These are phyloP conservation scores for Debaryomyces sp. DNA, from an alignment of 1,139 yeast genomes.

Conservation along the genomic window DNA sequence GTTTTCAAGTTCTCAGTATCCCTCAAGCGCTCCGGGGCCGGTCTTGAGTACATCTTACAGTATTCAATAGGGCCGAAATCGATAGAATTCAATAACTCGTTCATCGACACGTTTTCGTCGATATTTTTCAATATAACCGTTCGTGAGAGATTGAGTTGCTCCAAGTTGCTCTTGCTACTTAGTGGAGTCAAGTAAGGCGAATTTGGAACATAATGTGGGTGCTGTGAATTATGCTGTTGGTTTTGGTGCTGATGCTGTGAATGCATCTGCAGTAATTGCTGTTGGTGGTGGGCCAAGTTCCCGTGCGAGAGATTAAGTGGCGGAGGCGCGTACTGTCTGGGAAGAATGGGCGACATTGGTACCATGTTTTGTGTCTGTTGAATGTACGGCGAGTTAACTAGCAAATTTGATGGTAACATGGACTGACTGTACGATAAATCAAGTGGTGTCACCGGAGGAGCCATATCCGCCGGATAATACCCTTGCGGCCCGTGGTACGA, in stretches of 20 bases:
- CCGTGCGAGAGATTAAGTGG: constrained; percentile 6
- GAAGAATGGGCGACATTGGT: constrained; percentile 16
- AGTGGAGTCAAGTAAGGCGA: constrained; percentile 24
- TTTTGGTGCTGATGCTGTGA: constrained; percentile 7
- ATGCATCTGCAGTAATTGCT: constrained; percentile 8
- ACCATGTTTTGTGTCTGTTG: constrained; percentile 19
- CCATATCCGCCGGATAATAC: constrained; percentile 5
- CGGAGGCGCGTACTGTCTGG: constrained; percentile 11
- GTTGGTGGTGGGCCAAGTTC: constrained; percentile 3
- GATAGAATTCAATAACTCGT: constrained; percentile 35
- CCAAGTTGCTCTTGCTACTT: constrained; percentile 24
- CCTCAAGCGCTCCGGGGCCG: constrained; percentile 28
- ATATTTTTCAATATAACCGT: constrained; percentile 41
- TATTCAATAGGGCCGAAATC: constrained; percentile 50
- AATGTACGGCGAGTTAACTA: constrained; percentile 68
- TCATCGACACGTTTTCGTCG: constrained; percentile 27
- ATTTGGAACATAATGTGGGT: constrained; percentile 17
- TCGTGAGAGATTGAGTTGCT: constrained; percentile 40
- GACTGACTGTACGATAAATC: constrained; percentile 62
- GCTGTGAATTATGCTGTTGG: constrained; percentile 9
- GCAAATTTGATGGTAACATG: constrained; percentile 68
- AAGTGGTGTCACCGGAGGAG: constrained; percentile 44
- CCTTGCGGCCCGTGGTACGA: constrained; percentile 4
- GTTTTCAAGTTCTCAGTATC: constrained; percentile 27
- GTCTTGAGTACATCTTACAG: constrained; percentile 37